These are phyloP conservation scores for Diutina neorugosa DNA, from an alignment of 1,139 yeast genomes.

Conservation along the genomic window DNA sequence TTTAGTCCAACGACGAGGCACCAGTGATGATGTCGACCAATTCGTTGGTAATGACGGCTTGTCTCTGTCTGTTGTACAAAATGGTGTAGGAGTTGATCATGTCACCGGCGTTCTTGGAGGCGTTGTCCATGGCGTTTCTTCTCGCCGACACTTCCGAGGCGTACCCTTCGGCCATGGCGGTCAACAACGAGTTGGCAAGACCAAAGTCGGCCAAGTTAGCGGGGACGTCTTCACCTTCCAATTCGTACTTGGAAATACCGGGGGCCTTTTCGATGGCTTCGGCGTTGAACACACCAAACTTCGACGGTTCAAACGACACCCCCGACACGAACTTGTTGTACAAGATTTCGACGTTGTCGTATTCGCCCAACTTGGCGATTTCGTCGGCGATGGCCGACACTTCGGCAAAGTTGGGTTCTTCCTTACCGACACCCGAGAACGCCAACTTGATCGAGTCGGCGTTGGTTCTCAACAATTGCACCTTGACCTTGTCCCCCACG, in stretches of 20 bases:
- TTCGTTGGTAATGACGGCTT: conserved; percentile 99
- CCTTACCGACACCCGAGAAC: conserved; percentile 88
- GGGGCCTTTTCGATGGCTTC: conserved; percentile 76
- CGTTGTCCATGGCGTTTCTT: conserved; percentile 99
- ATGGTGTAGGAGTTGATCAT: conserved; percentile 95
- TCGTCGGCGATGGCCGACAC: conserved; percentile 84
- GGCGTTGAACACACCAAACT: conserved; percentile 55
- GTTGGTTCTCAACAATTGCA: conserved; percentile 78
- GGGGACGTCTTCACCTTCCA: conserved; percentile 61
- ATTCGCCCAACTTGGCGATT: conserved; percentile 54
- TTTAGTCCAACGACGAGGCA: conserved; percentile 92
- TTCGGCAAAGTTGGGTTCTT: conserved; percentile 88
- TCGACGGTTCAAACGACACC: conserved; percentile 80
- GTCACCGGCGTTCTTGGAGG: conserved; percentile 98
- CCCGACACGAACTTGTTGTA: conserved; percentile 84
- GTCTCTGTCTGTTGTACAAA: conserved; percentile 99
- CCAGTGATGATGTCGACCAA: conserved; percentile 98
- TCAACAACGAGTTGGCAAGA: conserved; percentile 77
- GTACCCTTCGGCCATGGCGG: conserved; percentile 96
- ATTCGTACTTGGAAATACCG: conserved; percentile 72
- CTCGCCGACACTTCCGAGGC: conserved; percentile 97
- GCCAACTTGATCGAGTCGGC: conserved; percentile 59
- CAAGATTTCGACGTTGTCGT: conserved; percentile 68
- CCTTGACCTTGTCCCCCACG: conserved; percentile 88
- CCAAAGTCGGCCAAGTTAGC: conserved; percentile 72